Evolutionary conservation across 1,284 basidiomycete species (phyloP), one percentile per base, ranked within the genome.

Genomic region (Ceratobasidium sp.): DNA sequence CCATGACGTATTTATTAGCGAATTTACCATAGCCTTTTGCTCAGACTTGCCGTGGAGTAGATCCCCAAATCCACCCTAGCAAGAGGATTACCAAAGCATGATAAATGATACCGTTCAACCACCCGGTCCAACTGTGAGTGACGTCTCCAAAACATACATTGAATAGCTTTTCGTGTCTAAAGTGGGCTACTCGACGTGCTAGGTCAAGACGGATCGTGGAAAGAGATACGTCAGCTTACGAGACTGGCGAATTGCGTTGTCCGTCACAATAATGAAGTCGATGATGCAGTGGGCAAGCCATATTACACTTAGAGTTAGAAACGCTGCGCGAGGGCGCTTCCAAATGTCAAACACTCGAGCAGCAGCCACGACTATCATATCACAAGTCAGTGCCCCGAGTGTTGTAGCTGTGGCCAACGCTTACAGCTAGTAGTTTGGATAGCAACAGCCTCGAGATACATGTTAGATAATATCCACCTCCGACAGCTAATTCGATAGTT

Each of bases 401-500:
- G 25, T 34, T 29, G n/a, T 3, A 17, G 51, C 9, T 3, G 9
- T 51, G 9, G 8, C 19, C 5, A n/a, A 2, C 15, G 25, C 70
- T 49, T 43, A 73, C 70, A 73, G 25, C 54, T 73, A 22, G 70
- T 73, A 4, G 70, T 73, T 52, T 61, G 46, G 17, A 73, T 19
- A 15, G 70, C 70, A 56, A 73, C 40, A 15, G 62, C 19, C 44
- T 52, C 57, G 19, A 61, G 15, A 29, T 57, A 73, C 56, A 73
- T 40, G 37, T 40, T 51, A 19, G 43, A 49, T 8, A 59, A 19
- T 37, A 52, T 61, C 40, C 57, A 73, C 11, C n/a, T 13, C 37
- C 57, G 70, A 40, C 70, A 73, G 34, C 70, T 73, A 46, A 25
- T 13, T 17, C 25, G 46, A 11, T 7, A 0, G 6, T 46, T 44